These are phyloP conservation scores for Agastache rugosa DNA, from an alignment of 257 asterid species.

Conservation along the genomic window DNA sequence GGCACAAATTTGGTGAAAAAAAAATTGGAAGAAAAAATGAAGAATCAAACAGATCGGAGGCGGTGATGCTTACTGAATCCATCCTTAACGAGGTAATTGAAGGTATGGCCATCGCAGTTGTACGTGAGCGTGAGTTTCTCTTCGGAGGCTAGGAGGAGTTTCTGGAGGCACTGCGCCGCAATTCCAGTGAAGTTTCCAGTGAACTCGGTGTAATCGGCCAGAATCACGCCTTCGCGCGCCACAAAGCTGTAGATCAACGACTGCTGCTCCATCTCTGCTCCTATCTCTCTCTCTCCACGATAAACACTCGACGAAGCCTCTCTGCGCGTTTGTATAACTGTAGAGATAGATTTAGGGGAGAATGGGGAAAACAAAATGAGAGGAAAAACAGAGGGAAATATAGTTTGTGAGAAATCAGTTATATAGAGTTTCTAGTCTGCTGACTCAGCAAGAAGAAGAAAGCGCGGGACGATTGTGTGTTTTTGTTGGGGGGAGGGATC, in stretches of 20 bases:
- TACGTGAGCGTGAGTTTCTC: conserved; percentile 94
- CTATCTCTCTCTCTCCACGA: conserved; percentile 31
- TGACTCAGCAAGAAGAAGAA: no score
- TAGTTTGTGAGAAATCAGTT: no score
- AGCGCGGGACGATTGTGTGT: no score
- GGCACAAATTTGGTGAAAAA: no score
- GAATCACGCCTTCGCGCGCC: conserved; percentile 87
- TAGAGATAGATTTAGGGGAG: conserved; percentile 25
- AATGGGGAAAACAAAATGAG: conserved; percentile 11
- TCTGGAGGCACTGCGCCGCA: conserved; percentile 94
- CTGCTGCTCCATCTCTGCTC: conserved; percentile 79
- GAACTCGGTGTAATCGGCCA: conserved; percentile 86
- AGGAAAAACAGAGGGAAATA: no score
- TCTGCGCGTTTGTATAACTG: conserved; percentile 17
- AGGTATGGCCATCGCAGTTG: conserved; percentile 94
- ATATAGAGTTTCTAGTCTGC: no score
- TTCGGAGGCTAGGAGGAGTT: conserved; percentile 86
- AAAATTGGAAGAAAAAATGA: no score
- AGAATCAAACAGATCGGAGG: conserved; percentile 38
- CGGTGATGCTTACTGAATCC: conserved; percentile 72
- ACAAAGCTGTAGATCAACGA: conserved; percentile 97
- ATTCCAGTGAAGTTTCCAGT: conserved; percentile 92
- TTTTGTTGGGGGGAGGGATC: no score
- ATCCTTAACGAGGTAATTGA: conserved; percentile 90
- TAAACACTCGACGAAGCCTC: conserved; percentile 55